A percentile compares a stretch with the other conserved stretches of the same genome.
These are phyloP conservation scores for Fagus crenata DNA, from an alignment of 306 rosid genomes.

Conservation along the genomic window DNA sequence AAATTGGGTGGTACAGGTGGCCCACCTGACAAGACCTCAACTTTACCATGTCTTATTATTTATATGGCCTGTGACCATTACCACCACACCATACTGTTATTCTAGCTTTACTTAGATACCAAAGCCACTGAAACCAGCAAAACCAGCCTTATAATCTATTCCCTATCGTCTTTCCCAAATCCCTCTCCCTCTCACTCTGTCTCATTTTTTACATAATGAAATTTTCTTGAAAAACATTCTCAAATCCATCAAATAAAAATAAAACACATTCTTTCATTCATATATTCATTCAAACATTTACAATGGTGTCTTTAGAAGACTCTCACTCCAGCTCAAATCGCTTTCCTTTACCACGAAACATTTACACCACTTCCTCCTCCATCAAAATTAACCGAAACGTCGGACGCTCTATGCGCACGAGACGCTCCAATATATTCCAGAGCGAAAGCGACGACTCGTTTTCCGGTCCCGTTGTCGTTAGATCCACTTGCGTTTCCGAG, in stretches of 20 bases:
- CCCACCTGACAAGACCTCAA: slow-evolving; percentile 10
- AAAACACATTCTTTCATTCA: too few species aligned
- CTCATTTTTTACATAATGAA: slow-evolving; percentile 30
- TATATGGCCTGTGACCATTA: slow-evolving; percentile 32
- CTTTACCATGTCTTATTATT: slow-evolving; percentile 9
- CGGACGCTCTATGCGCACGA: slow-evolving; percentile 92
- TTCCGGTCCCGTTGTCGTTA: slow-evolving; percentile 32
- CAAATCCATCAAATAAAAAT: neutral
- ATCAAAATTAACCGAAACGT: slow-evolving; percentile 51
- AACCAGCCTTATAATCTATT: slow-evolving; percentile 33
- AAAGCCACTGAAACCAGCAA: slow-evolving; percentile 33
- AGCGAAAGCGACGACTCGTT: slow-evolving; percentile 31
- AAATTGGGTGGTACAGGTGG: too few species aligned
- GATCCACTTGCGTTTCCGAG: slow-evolving; percentile 63
- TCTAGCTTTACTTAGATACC: slow-evolving; percentile 17
- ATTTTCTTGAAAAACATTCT: slow-evolving; percentile 7
- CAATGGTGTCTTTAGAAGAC: slow-evolving; percentile 84
- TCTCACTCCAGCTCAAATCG: slow-evolving; percentile 62
- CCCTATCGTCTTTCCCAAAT: slow-evolving; percentile 29
- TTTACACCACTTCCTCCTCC: slow-evolving; percentile 43
- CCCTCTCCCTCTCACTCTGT: slow-evolving; percentile 16
- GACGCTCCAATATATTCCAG: slow-evolving; percentile 69
- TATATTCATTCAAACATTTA: neutral
- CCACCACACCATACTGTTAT: slow-evolving; percentile 17
- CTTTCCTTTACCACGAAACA: slow-evolving; percentile 47